Evolutionary conservation across 2,329 filamentous ascomycete species (phyloP).

Genomic region (Apiospora hydei): DNA sequence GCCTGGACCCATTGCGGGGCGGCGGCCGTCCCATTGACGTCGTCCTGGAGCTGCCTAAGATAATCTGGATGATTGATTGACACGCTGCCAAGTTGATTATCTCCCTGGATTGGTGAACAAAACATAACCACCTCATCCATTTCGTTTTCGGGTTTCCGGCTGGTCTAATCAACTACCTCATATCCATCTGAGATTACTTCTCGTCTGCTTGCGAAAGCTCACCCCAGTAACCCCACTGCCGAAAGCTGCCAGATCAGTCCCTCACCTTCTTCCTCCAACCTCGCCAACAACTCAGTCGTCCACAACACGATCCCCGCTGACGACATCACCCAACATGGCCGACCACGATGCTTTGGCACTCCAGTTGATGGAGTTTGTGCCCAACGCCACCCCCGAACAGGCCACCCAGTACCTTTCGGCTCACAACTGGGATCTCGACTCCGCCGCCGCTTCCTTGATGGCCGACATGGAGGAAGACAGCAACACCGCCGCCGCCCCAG

Average conservation of each 20-base stretch:
- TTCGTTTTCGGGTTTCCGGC: too few species aligned
- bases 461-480: constrained; percentile 60
- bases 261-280: background rate
- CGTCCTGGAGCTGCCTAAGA: constrained; percentile 32
- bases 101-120: background rate
- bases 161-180: too few species aligned
- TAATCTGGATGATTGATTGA: constrained; percentile 11
- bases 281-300: background rate
- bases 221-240: background rate
- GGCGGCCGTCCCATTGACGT: constrained; percentile 25
- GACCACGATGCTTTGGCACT: constrained; percentile 54
- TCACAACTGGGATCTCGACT: constrained; percentile 71
- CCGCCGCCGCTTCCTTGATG: constrained; percentile 69
- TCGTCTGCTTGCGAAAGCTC: background rate
- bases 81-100: background rate
- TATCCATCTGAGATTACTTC: background rate
- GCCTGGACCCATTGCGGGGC: constrained; percentile 22
- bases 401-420: constrained; percentile 71
- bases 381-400: constrained; percentile 62
- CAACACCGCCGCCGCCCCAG: constrained; percentile 50
- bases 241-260: background rate
- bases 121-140: background rate
- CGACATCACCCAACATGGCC: constrained; percentile 43
- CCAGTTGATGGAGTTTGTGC: constrained; percentile 61
- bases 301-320: constrained; percentile 1